Base-by-base conservation (phyloP, 1,284 basidiomycete species). In the Blastosporella zonata region DNA sequence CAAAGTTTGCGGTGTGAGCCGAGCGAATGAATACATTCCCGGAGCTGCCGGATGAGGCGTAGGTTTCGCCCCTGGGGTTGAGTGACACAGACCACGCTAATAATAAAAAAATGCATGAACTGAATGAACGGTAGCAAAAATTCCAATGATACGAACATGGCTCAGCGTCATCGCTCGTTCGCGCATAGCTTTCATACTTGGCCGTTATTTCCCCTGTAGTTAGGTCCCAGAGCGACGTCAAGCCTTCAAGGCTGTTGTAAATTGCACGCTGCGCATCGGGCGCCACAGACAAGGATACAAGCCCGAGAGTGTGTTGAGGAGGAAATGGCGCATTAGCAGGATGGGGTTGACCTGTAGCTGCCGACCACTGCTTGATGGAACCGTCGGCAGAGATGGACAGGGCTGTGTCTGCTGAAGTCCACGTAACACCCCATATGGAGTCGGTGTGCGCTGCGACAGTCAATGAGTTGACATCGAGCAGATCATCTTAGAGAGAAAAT, bases 11-110 rank as follows among this genome's bases (percentile, higher is more conserved):
- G 1, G 74, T 62, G 46, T 74, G 72, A 2, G 82, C 78, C 18
- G 82, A 87, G 61, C 83, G 82, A 47, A 89, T 75, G 13, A 70
- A 74, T 44, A 93, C 70, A 53, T 84, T 87, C 0, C 90, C 89
- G 0, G 87, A 81, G 22, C 81, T 79, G 22, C 87, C 89, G 0
- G 88, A 84, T 21, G 88, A 85, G 0, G 89, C 91, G 61, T 90
- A 94, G 1, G 81, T 85, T 38, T 74, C 74, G 12, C 78, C 78
- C 38, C 72, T 71, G 0, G 92, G 92, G 59, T 89, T 81, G 13
- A 95, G 66, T 2, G 90, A 91, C 4, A 90, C 81, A 0, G 82
- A 82, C 87, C 87, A 94, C 6, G 90, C 91, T 82, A 62, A 2
- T 3, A 2, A 6, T 9, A 17, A n/a, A 31, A 33, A n/a, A 31